Evolutionary conservation across 345 rosid species (phyloP).

Genomic region (Citrus mangshanensis): DNA sequence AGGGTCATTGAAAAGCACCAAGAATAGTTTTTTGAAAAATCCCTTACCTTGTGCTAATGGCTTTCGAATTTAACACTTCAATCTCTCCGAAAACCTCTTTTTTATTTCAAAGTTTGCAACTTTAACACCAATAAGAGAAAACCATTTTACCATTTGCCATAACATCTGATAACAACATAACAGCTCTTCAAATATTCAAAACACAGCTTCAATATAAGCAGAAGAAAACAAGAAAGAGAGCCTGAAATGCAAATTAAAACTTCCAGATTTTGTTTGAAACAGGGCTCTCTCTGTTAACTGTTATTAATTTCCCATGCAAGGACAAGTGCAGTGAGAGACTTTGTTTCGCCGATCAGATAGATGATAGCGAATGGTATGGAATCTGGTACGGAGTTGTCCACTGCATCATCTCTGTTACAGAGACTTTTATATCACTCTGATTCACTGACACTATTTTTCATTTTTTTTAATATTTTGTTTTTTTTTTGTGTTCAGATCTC

Average conservation of each 20-base stretch:
- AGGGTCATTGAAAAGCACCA: background rate
- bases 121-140: background rate
- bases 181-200: background rate
- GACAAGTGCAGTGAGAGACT: background rate
- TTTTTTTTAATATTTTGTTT: too few relatives aligned
- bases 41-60: slow-evolving; percentile 1
- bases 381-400: slow-evolving; percentile 14
- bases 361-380: background rate
- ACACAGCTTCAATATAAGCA: too few relatives aligned
- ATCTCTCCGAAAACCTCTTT: background rate
- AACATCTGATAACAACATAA: background rate
- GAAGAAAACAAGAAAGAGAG: too few relatives aligned
- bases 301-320: too few relatives aligned
- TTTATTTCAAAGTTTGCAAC: background rate
- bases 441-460: background rate
- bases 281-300: too few relatives aligned
- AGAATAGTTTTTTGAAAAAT: background rate
- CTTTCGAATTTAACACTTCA: slow-evolving; percentile 5
- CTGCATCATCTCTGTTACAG: background rate
- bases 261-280: too few relatives aligned
- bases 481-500: too few relatives aligned
- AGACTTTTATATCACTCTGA: background rate
- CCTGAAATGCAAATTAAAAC: too few relatives aligned
- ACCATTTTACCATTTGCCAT: background rate
- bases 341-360: slow-evolving; percentile 3